A percentile compares a stretch with the other conserved stretches of the same genome.
phyloP scores from a whole-genome alignment of 345 rosid genomes.

The Noccaea caerulescens region DNA sequence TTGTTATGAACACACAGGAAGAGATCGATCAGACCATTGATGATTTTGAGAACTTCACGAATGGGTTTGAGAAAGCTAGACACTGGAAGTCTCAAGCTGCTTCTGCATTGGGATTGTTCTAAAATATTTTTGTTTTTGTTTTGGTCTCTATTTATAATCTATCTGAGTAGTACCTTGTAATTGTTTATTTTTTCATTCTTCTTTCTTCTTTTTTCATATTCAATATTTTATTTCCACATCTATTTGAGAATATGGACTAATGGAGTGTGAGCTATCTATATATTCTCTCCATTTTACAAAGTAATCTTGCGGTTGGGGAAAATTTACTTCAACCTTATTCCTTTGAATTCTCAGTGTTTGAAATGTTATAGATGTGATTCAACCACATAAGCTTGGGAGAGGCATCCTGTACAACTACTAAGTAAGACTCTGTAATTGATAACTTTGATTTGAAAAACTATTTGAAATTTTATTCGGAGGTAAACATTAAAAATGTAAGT shows the following conservation, averaged over 20 bases:
- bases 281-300: neutral
- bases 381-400: too few relatives aligned
- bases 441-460: neutral
- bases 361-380: too few relatives aligned
- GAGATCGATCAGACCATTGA: conserved; percentile 72
- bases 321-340: too few relatives aligned
- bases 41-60: conserved; percentile 69
- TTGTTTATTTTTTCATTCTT: neutral
- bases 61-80: conserved; percentile 87
- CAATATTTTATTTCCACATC: neutral
- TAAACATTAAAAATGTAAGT: too few relatives aligned
- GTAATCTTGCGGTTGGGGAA: too few relatives aligned
- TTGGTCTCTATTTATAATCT: neutral
- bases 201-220: neutral
- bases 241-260: neutral
- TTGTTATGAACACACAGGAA: conserved; percentile 87
- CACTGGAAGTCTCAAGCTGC: conserved; percentile 74
- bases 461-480: too few relatives aligned
- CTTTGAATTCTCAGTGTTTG: too few relatives aligned
- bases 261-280: neutral
- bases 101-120: conserved; percentile 48
- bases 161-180: neutral
- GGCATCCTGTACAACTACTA: too few relatives aligned
- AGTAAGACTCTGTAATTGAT: too few relatives aligned
- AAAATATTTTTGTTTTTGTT: conserved; percentile 21